Percentiles rank a stretch among this genome's conserved stretches.
Evolutionary conservation across 2,329 filamentous ascomycete species (phyloP).

Genomic region (Epichloe typhina): DNA sequence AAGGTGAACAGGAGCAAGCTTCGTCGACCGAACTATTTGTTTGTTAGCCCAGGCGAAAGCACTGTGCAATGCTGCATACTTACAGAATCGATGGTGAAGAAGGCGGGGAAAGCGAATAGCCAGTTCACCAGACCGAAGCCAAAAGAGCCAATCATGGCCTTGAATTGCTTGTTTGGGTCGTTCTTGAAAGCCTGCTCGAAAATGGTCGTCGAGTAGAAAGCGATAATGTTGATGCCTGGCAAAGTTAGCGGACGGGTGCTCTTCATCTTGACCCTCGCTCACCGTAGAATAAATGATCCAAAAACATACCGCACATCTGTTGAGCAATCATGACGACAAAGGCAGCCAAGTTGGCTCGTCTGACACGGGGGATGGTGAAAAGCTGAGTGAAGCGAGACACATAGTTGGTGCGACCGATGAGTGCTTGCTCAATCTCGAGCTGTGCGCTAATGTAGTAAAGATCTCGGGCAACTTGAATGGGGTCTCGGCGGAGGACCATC

Average conservation of each 20-base stretch:
- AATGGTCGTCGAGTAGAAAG: conserved; percentile 57
- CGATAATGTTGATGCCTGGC: conserved; percentile 50
- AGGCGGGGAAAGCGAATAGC: conserved; percentile 51
- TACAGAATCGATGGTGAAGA: conserved; percentile 52
- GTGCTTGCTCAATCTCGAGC: conserved; percentile 26
- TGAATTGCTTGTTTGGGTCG: conserved; percentile 22
- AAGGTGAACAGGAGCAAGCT: conserved; percentile 51
- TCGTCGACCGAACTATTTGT: conserved; percentile 40
- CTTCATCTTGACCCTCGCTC: too few relatives aligned
- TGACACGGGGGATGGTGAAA: conserved; percentile 51
- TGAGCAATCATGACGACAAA: conserved; percentile 71
- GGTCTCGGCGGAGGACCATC: conserved; percentile 34
- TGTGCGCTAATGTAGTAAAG: conserved; percentile 40
- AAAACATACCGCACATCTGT: conserved; percentile 45
- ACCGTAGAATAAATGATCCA: neutral
- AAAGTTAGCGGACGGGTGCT: neutral
- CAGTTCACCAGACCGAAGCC: conserved; percentile 46
- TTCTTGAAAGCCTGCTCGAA: conserved; percentile 43
- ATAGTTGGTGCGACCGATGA: conserved; percentile 25
- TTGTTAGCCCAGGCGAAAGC: conserved; percentile 4
- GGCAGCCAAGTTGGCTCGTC: conserved; percentile 61
- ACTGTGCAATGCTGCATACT: neutral
- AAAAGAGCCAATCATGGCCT: conserved; percentile 36
- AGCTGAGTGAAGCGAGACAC: conserved; percentile 42
- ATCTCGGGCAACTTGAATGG: conserved; percentile 45